phyloP scores from a whole-genome alignment of 192 early-diverging fungal genomes.

The Allomyces javanicus region DNA sequence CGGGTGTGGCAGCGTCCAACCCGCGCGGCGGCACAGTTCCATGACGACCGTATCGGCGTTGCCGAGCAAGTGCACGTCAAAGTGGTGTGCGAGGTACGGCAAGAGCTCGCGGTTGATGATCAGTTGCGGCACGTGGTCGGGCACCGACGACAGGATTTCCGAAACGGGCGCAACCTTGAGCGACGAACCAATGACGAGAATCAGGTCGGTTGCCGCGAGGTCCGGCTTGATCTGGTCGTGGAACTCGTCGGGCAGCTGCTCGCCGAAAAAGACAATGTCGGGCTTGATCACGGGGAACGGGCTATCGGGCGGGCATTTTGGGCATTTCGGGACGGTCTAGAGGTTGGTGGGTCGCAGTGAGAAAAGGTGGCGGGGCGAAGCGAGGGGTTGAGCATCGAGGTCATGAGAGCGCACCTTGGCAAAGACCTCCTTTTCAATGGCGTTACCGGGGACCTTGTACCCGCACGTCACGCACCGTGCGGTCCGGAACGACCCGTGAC shows the following conservation, averaged over 20 bases:
- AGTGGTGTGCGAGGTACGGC: slow-evolving; percentile 44
- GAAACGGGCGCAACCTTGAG: slow-evolving; percentile 88
- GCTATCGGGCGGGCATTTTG: slow-evolving; percentile 26
- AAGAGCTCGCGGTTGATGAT: slow-evolving; percentile 81
- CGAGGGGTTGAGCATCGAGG: too few species aligned
- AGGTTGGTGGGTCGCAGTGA: slow-evolving; percentile 1
- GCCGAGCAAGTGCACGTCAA: slow-evolving; percentile 77
- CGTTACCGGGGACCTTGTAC: slow-evolving; percentile 50
- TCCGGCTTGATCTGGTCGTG: slow-evolving; percentile 51
- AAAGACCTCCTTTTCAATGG: slow-evolving; percentile 61
- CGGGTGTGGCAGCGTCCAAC: slow-evolving; percentile 54
- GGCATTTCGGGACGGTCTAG: slow-evolving; percentile 56
- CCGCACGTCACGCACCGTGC: slow-evolving; percentile 76
- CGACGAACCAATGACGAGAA: slow-evolving; percentile 91
- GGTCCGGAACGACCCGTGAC: slow-evolving; percentile 90
- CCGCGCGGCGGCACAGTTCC: slow-evolving; percentile 46
- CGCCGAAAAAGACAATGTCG: slow-evolving; percentile 94
- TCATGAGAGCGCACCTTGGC: slow-evolving; percentile 12
- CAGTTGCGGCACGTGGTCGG: slow-evolving; percentile 64
- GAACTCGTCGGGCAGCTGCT: slow-evolving; percentile 66
- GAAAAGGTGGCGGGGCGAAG: not conserved
- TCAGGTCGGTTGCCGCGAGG: slow-evolving; percentile 53
- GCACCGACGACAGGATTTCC: slow-evolving; percentile 62
- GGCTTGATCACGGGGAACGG: slow-evolving; percentile 58
- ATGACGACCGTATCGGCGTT: slow-evolving; percentile 66